Evolutionary conservation across 2,329 filamentous ascomycete genomes (phyloP).

Genomic region (Beauveria brongniartii): DNA sequence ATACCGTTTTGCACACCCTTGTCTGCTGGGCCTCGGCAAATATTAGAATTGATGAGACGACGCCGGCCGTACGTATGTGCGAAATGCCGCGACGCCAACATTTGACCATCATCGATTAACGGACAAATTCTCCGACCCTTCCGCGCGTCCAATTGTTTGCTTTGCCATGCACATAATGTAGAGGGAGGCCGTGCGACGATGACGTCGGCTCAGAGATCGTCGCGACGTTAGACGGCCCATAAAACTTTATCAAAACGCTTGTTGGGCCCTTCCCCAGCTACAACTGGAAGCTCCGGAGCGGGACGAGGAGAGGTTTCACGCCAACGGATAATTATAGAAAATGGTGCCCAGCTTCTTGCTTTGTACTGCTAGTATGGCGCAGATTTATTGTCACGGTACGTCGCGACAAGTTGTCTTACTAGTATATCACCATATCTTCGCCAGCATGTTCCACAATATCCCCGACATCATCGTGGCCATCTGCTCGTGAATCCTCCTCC

Average conservation of each 20-base stretch:
- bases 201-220: background rate
- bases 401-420: constrained; percentile 13
- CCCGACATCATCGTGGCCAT: constrained; percentile 56
- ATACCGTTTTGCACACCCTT: background rate
- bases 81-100: background rate
- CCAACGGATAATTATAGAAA: background rate
- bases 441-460: constrained; percentile 77
- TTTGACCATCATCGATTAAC: background rate
- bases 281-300: background rate
- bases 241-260: background rate
- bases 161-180: background rate
- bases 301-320: background rate
- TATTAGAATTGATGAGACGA: background rate
- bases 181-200: background rate
- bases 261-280: background rate
- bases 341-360: background rate
- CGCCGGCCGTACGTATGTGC: background rate
- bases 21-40: background rate
- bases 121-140: background rate
- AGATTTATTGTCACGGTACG: background rate
- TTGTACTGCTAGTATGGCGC: too few species aligned
- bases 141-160: background rate
- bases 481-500: background rate
- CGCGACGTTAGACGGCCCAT: background rate
- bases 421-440: constrained; percentile 90